Evolutionary conservation across 2,329 filamentous ascomycete species (phyloP), one percentile per base, ranked within the genome.

Genomic region (Colletotrichum aenigma): DNA sequence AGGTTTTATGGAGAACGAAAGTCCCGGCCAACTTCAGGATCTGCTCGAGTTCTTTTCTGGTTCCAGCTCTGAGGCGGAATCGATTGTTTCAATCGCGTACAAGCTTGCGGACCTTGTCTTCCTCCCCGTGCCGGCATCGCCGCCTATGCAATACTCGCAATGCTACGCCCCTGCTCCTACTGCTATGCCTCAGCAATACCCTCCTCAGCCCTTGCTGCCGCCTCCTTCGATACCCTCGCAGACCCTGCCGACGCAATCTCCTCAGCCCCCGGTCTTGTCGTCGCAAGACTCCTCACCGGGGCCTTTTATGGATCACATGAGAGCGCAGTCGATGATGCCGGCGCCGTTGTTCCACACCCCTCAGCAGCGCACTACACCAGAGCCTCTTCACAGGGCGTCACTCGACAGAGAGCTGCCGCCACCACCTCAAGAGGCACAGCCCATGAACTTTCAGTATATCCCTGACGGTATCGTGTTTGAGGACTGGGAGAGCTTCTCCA

Each of bases 41-140:
- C 87, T 92, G 9, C 87, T 94, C 30, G 92, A 94, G 79, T 92
- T 92, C 79, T 93, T 93, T 79, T 91, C 89, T 7, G 88, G 90
- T 48, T 87, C 89, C 38, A 89, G 88, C 65, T 87, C 89, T 66
- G 90, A 92, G 77, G 89, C 91, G 1, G 87, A 90, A 76, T 88
- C 87, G 78, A 87, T 93, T 60, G 90, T 91, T 15, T 86, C 87
- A 69, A 85, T 91, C 68, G 92, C 91, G 6, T 92, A 91, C 79
- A 89, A 91, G 34, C 83, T 91, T 71, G 90, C 89, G 24, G 87
- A 89, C 32, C 86, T 87, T 36, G 85, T 87, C 65, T 84, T 86
- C 32, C 66, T 78, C 3, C 73, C 70, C 21, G 75, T 78, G 24
- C 71, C 66, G 7, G 77, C 77, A 21, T 78, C 77, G 32, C 77